Evolutionary conservation across 1,284 basidiomycete species (phyloP).

Genomic region (Cutaneotrichosporon arboriforme): DNA sequence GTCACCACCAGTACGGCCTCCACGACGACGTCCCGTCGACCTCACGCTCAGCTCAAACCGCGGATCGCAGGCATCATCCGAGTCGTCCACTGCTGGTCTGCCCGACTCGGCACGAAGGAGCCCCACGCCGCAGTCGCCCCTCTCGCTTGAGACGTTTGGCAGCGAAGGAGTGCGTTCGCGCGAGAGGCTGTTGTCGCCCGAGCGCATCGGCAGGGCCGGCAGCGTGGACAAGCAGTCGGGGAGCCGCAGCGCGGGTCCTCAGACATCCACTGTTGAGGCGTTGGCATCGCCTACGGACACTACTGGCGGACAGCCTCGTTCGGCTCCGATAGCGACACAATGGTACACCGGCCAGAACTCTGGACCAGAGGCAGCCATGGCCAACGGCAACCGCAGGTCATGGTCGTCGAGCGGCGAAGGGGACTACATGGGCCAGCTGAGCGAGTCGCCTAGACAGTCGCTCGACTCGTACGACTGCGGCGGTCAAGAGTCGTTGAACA

Average conservation of each 20-base stretch:
- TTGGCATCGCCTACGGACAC: too few species aligned
- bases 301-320: too few species aligned
- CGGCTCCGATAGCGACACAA: too few species aligned
- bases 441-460: not conserved
- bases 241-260: too few species aligned
- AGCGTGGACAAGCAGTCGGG: too few species aligned
- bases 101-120: not conserved
- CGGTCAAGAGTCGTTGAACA: not conserved
- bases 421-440: not conserved
- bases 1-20: not conserved
- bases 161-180: conserved; percentile 9
- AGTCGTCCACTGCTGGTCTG: not conserved
- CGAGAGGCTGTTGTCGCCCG: conserved; percentile 4
- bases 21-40: not conserved
- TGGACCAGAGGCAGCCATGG: too few species aligned
- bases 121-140: not conserved
- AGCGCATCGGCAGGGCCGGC: not conserved
- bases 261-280: too few species aligned
- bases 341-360: too few species aligned
- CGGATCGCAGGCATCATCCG: not conserved
- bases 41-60: not conserved
- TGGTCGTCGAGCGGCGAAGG: too few species aligned
- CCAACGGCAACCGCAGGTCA: too few species aligned
- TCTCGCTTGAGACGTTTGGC: conserved; percentile 6
- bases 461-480: conserved; percentile 1